These are phyloP conservation scores for Physcia stellaris DNA, from an alignment of 495 filamentous ascomycete genomes.

Conservation along the genomic window DNA sequence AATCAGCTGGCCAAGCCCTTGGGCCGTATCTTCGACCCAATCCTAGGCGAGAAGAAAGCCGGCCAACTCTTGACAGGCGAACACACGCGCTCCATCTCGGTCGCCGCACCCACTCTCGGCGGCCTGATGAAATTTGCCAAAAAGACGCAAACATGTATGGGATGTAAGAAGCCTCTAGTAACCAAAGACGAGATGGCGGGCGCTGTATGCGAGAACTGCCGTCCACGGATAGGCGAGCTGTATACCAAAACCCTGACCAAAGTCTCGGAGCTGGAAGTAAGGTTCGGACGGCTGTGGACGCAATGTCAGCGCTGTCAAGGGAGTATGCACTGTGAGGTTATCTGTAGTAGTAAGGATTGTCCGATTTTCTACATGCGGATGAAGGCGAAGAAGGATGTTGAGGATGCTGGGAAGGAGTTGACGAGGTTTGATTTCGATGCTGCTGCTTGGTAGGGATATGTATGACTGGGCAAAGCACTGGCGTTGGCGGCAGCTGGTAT, in stretches of 20 bases:
- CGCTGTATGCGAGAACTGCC: slow-evolving; percentile 77
- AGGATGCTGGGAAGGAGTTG: slow-evolving; percentile 86
- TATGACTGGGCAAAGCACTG: too few species aligned
- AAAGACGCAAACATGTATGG: slow-evolving; percentile 95
- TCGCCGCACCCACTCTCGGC: slow-evolving; percentile 77
- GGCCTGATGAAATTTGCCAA: slow-evolving; percentile 98
- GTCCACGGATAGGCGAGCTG: slow-evolving; percentile 74
- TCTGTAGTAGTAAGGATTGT: slow-evolving; percentile 90
- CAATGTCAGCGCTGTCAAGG: slow-evolving; percentile 98
- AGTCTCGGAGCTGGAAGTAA: slow-evolving; percentile 79
- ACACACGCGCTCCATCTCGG: slow-evolving; percentile 82
- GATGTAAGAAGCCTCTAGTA: slow-evolving; percentile 88
- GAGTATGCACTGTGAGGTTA: slow-evolving; percentile 94
- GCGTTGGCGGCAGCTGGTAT: too few species aligned
- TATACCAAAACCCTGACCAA: slow-evolving; percentile 84
- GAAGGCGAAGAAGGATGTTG: slow-evolving; percentile 98
- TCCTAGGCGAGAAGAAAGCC: slow-evolving; percentile 82
- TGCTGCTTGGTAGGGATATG: slow-evolving; percentile 15
- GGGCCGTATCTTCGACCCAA: slow-evolving; percentile 92
- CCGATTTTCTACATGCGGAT: slow-evolving; percentile 99
- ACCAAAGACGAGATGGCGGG: slow-evolving; percentile 66
- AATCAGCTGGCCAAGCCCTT: slow-evolving; percentile 95
- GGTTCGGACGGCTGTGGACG: slow-evolving; percentile 90
- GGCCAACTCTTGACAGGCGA: slow-evolving; percentile 71
- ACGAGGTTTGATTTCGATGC: slow-evolving; percentile 78